Base-by-base conservation (phyloP, 2,329 filamentous ascomycete genomes). In the Dactylellina parvicollis region DNA sequence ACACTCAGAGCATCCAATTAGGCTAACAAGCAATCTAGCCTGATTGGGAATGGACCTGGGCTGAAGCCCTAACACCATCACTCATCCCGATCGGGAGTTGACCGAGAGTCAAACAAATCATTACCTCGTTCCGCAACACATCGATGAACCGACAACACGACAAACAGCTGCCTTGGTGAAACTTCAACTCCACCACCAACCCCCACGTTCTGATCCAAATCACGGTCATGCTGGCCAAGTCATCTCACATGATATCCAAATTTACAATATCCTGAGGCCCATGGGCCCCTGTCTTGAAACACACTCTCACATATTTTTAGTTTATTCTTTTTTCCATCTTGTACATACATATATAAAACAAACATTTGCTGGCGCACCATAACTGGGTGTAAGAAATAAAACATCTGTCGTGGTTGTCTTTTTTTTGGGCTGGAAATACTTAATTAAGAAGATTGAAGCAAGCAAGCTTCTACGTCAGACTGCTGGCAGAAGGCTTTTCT, bases 341-440 rank as follows among this genome's bases (percentile, higher is more conserved):
- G 65, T 64, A 64, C 59, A 59, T 59, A 56, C 38, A 40, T 52
- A 20, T 52, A 71, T 44, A 56, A 38, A 20, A 34, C 36, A 20
- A 40, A 62, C 40, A 32, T 49, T 40, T 59, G 69, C 69, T 73
- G 69, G 69, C 69, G 69, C 69, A 66, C 69, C 69, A 47, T 73
- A 73, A 73, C 69, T 73, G 69, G 69, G 46, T 66, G 60, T 57
- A 57, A 66, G 26, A 40, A 65, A 30, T 20, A 20, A 54, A 32
- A 64, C 18, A 16, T 73, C 69, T 73, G 69, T 73, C 60, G 69
- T 73, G 60, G 54, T 61, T 55, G 55, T 62, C 59, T 57, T 50
- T 62, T 59, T 59, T 70, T 22, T 59, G 49, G 34, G 24, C 24
- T n/a, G n/a, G n/a, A n/a, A 61, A 50, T 8, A 28, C 4, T 52